Percentiles rank a stretch among this genome's conserved stretches.
These are phyloP conservation scores for Solanum pinnatisectum DNA, from an alignment of 257 asterid genomes.

Conservation along the genomic window DNA sequence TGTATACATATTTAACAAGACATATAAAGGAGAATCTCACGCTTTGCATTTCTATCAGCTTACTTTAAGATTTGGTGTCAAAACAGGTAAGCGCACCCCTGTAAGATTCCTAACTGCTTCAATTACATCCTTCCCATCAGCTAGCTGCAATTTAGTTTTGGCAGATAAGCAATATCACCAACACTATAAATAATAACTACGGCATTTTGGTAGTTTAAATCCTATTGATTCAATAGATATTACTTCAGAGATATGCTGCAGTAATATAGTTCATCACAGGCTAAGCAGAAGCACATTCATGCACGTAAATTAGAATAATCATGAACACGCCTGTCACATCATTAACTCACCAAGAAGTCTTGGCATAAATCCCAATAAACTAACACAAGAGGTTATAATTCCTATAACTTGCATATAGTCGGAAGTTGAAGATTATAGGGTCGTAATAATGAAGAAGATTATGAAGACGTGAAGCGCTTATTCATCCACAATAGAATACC, in stretches of 20 bases:
- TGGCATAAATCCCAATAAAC: neutral
- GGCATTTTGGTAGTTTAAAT: neutral
- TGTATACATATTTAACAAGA: neutral
- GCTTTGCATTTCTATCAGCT: constrained; percentile 6
- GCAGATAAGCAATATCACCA: neutral
- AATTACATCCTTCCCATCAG: constrained; percentile 79
- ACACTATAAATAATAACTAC: neutral
- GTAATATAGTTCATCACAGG: neutral
- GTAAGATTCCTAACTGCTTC: constrained; percentile 51
- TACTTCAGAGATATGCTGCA: neutral
- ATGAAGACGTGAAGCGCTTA: neutral
- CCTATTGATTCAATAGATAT: neutral
- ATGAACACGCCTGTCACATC: neutral
- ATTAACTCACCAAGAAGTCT: neutral
- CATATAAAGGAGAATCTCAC: neutral
- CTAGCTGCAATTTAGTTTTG: constrained; percentile 45
- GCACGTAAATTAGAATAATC: neutral
- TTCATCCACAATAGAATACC: neutral
- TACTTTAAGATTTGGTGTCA: constrained; percentile 85
- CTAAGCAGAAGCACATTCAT: neutral
- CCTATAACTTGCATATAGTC: neutral
- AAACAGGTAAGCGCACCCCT: constrained; percentile 63
- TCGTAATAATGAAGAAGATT: neutral
- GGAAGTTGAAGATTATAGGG: neutral
- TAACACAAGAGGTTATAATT: neutral